Evolutionary conservation across 495 filamentous ascomycete species (phyloP).

Genomic region (Bacidia rubella): DNA sequence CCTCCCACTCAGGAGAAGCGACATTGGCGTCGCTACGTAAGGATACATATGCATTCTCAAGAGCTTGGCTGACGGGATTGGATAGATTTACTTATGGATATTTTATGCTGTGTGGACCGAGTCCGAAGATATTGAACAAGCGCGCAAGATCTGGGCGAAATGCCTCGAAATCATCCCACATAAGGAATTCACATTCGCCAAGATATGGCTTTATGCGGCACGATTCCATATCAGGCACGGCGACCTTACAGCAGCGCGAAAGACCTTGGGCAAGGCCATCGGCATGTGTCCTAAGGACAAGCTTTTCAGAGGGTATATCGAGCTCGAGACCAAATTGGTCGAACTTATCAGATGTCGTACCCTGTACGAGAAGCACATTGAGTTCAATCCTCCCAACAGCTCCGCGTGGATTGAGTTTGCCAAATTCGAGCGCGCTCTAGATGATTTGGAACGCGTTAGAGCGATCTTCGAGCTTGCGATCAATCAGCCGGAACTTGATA

Average conservation of each 20-base stretch:
- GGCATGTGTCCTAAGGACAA: constrained; percentile 94
- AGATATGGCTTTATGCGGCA: constrained; percentile 86
- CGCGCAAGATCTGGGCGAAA: constrained; percentile 80
- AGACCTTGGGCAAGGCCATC: constrained; percentile 76
- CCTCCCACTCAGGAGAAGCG: constrained; percentile 94
- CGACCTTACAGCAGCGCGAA: constrained; percentile 65
- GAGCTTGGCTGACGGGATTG: too few relatives aligned
- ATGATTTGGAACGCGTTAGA: constrained; percentile 75
- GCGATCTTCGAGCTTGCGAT: constrained; percentile 89
- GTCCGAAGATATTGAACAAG: constrained; percentile 59
- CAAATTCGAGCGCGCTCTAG: constrained; percentile 77
- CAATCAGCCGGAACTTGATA: constrained; percentile 72
- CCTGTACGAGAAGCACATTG: constrained; percentile 83
- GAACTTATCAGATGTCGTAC: constrained; percentile 84
- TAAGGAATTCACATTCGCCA: constrained; percentile 95
- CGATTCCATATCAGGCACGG: constrained; percentile 87
- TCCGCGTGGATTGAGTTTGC: constrained; percentile 93
- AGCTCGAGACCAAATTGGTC: constrained; percentile 79
- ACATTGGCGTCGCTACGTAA: constrained; percentile 91
- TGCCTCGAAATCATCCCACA: constrained; percentile 82
- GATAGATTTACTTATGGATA: constrained; percentile 96
- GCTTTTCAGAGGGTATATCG: constrained; percentile 85
- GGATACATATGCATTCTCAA: too few relatives aligned
- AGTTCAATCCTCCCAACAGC: constrained; percentile 78
- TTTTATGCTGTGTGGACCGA: constrained; percentile 97